Base-by-base conservation (phyloP, 2,329 filamentous ascomycete genomes). In the Paracamarosporium sp. region DNA sequence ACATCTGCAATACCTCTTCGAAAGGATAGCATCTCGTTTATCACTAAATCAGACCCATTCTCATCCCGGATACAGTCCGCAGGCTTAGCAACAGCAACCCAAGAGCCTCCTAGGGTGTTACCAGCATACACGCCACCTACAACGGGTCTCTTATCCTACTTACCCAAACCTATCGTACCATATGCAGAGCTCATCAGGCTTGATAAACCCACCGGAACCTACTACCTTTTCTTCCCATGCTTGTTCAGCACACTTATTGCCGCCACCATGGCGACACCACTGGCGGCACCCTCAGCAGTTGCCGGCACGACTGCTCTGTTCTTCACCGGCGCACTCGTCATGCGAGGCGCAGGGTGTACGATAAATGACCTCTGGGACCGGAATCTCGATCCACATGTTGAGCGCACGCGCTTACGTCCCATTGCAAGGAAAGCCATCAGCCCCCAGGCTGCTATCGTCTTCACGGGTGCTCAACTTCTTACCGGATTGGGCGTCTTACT, bases 301-400 rank as follows among this genome's bases (percentile, higher is more conserved):
- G 64, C 90, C 28, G 83, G 86, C 47, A 92, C 89, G 0, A 84
- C 85, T 2, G 69, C 73, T 3, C 84, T 95, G 46, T 95, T 96
- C 78, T 85, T 90, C 68, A 82, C 86, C 1, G 92, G 92, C 50
- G 90, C 91, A 3, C 74, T 96, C 43, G 85, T 96, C 64, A 95
- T 96, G 90, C 90, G 93, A 59, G 90, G 93, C 47, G 91, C 92
- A 20, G 92, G 92, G 50, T 96, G 93, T 76, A 90, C 90, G 17
- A 92, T 96, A 78, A 96, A 96, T 73, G 93, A 97, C 73, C 86
- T 96, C 50, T 93, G 92, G 90, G 93, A 96, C 76, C 87, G 91
- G 53, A 90, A 95, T 66, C 87, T 96, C 15, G 93, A 97, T 76
- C 89, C 90, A 6, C 86, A 92, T 61, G 92, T 96, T 13, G 78